phyloP scores from a whole-genome alignment of 164 flowering plant species.

The Magnolia officinalis region DNA sequence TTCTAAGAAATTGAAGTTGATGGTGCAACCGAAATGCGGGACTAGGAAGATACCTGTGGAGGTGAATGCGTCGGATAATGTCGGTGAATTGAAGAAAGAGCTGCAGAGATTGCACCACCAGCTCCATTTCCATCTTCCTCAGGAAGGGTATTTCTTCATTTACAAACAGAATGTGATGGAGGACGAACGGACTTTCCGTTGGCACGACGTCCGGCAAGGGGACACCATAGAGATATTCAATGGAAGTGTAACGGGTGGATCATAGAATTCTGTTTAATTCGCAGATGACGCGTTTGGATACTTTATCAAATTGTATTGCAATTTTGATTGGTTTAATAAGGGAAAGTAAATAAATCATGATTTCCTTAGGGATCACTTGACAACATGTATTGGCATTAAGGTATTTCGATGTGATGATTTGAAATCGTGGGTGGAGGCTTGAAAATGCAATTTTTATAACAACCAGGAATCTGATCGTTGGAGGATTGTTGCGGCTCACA shows the following conservation, averaged over 20 bases:
- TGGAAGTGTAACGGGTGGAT: constrained; percentile 56
- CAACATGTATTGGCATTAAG: too few relatives aligned
- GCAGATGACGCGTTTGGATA: too few relatives aligned
- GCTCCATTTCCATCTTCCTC: constrained; percentile 45
- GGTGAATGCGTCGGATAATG: constrained; percentile 51
- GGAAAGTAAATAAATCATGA: too few relatives aligned
- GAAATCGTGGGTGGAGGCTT: too few relatives aligned
- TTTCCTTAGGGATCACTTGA: too few relatives aligned
- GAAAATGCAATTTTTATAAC: too few relatives aligned
- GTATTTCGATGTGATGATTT: too few relatives aligned
- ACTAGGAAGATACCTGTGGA: constrained; percentile 60
- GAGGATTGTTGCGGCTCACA: too few relatives aligned
- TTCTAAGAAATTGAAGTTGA: constrained; percentile 45
- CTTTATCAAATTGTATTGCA: too few relatives aligned
- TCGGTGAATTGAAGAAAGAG: constrained; percentile 58
- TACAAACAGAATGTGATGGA: constrained; percentile 81
- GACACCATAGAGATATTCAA: constrained; percentile 71
- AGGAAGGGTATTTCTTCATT: constrained; percentile 72
- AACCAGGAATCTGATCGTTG: too few relatives aligned
- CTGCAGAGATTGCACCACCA: constrained; percentile 41
- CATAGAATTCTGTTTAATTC: background rate
- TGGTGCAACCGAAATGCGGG: constrained; percentile 48
- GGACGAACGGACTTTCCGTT: constrained; percentile 49
- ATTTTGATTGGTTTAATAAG: too few relatives aligned
- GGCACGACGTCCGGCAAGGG: constrained; percentile 65